Base-by-base conservation (phyloP, 192 early-diverging fungal species). In the Backusella luteola region DNA sequence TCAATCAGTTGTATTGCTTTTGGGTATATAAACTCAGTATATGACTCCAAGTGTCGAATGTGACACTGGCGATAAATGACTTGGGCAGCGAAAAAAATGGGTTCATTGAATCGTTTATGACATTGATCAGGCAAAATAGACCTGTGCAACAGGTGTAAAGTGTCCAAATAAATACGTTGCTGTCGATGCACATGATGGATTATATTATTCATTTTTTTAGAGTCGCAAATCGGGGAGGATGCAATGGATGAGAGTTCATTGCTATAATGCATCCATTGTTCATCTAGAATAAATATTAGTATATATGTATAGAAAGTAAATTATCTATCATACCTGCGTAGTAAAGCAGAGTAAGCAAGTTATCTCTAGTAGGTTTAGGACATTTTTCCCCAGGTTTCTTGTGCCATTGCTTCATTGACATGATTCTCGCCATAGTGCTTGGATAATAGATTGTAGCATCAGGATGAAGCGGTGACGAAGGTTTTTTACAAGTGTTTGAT, bases 151-250 rank as follows among this genome's bases (percentile, higher is more conserved):
- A 73, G 6, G 11, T 56, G 71, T n/a, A 73, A 56, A 34, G 71
- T 73, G 12, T 73, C 71, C 14, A 73, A 35, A 36, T 73, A 73
- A 19, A 73, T 73, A 32, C 49, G 42, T 38, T 73, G 71, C 19
- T 73, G 71, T n/a, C 52, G 46, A 34, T 73, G 71, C 23, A 73
- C 69, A 70, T 70, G n/a, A 29, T 70, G 21, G 21, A 70, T 29
- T 39, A 41, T 41, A 70, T 21, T 38, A 39, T 70, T 23, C 6
- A 70, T 12, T 26, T 23, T 35, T 15, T 41, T 23, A 12, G 19
- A 4, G n/a, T 70, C 38, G n/a, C 9, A 38, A 1, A 19, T 39
- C 8, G 3, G 4, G 17, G 29, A 35, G 6, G 29, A 34, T 3
- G 36, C 44, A 12, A 26, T 42, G 1, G 19, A 39, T 11, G 6